Conservation (phyloP, 2,329 filamentous ascomycete genomes). For the Chalara sp. region DNA sequence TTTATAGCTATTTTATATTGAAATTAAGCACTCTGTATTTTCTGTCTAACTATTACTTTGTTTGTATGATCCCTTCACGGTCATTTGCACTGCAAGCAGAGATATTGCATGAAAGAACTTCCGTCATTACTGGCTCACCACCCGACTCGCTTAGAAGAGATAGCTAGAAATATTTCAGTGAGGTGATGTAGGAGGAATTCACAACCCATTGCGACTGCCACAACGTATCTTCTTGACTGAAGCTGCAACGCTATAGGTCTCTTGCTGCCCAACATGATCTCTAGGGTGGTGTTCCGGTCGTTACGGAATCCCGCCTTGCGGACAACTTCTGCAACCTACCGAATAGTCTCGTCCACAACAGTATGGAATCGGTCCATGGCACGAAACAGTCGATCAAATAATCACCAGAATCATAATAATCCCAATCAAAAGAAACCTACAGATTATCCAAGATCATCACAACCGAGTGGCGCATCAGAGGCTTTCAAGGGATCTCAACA, state of each 20-base stretch:
- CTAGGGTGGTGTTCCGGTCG: constrained; percentile 21
- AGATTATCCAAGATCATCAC: constrained; percentile 14
- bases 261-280: constrained; percentile 23
- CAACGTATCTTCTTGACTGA: constrained; percentile 24
- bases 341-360: constrained; percentile 26
- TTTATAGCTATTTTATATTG: no score
- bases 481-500: constrained; percentile 11
- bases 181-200: no score
- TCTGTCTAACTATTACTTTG: no score
- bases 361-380: constrained; percentile 40
- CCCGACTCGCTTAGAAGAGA: no score
- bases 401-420: constrained; percentile 3
- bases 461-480: constrained; percentile 8
- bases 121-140: no score
- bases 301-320: constrained; percentile 20
- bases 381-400: constrained; percentile 28
- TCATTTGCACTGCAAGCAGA: no score
- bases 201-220: no score
- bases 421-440: constrained; percentile 20
- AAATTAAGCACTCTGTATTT: no score
- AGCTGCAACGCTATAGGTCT: constrained; percentile 9
- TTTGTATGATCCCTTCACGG: no score
- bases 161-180: no score
- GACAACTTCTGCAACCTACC: constrained; percentile 20
- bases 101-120: no score